phyloP scores from a whole-genome alignment of 768 basidiomycete genomes.

The Mrakia gelida region DNA sequence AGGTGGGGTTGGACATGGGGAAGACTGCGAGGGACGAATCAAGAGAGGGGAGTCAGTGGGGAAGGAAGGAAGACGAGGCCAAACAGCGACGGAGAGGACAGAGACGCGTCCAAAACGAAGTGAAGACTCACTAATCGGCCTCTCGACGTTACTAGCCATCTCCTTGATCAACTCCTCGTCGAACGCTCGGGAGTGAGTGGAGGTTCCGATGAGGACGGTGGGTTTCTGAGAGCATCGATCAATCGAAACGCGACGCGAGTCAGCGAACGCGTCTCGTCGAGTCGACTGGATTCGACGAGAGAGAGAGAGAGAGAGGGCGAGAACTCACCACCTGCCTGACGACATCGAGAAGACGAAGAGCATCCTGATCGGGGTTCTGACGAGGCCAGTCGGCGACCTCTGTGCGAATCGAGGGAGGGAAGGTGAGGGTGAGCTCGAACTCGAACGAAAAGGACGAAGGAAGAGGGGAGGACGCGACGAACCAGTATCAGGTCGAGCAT shows the following conservation, averaged over 20 bases:
- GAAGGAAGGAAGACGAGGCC: background rate
- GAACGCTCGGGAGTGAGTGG: slow-evolving; percentile 73
- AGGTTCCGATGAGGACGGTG: slow-evolving; percentile 79
- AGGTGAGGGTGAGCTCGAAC: too few species aligned
- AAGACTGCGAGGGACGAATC: slow-evolving; percentile 44
- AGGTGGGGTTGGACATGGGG: slow-evolving; percentile 76
- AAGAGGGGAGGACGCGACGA: too few species aligned
- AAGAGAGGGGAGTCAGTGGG: background rate
- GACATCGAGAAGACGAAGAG: slow-evolving; percentile 50
- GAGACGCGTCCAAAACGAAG: background rate
- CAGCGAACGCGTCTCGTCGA: too few species aligned
- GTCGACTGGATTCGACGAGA: background rate
- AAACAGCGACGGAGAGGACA: too few species aligned
- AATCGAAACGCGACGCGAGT: too few species aligned
- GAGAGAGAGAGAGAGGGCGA: background rate
- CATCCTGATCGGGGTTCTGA: slow-evolving; percentile 38
- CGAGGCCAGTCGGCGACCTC: slow-evolving; percentile 40
- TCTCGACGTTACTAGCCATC: slow-evolving; percentile 55
- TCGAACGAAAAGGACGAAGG: too few species aligned
- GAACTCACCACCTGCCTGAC: slow-evolving; percentile 55
- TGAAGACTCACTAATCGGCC: slow-evolving; percentile 25
- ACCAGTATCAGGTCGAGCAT: slow-evolving; percentile 42
- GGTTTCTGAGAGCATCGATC: slow-evolving; percentile 50
- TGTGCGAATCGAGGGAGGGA: background rate
- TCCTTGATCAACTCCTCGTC: slow-evolving; percentile 47